Evolutionary conservation across 177 flowering plant species (phyloP).

Genomic region (Vitis hybrid): DNA sequence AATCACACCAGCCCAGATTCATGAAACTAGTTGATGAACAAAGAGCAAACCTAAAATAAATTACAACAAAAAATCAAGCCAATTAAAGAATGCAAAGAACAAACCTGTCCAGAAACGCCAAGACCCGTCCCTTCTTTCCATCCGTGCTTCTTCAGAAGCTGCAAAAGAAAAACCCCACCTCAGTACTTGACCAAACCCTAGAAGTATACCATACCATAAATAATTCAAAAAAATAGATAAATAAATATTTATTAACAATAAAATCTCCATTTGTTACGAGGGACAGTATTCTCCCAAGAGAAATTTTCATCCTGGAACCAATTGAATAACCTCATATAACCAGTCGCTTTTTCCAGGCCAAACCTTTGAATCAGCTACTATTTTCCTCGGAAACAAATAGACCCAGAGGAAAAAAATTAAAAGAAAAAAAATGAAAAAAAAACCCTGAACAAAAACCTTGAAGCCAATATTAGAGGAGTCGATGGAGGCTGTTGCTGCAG

Average conservation of each 20-base stretch:
- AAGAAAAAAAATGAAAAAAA: background rate
- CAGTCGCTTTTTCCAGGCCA: no score
- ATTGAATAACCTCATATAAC: no score
- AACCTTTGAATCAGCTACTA: no score
- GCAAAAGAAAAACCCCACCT: conserved; percentile 8
- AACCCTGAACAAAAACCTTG: conserved; percentile 33
- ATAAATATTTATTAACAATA: background rate
- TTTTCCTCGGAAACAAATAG: background rate
- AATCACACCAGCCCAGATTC: no score
- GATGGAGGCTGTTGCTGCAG: conserved; percentile 19
- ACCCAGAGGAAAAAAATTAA: background rate
- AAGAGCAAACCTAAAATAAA: background rate
- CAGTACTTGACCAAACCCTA: background rate
- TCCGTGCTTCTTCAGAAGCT: conserved; percentile 77
- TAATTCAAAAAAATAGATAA: background rate
- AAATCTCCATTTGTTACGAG: background rate
- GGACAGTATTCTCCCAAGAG: background rate
- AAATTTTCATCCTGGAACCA: background rate
- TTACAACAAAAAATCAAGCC: background rate
- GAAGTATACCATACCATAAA: background rate
- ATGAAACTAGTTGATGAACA: background rate
- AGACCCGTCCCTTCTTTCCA: conserved; percentile 89
- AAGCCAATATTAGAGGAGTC: conserved; percentile 65
- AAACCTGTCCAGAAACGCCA: conserved; percentile 65
- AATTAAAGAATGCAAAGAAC: background rate